These are phyloP conservation scores for Adansonia gregorii DNA, from an alignment of 441 rosid species.

Conservation along the genomic window DNA sequence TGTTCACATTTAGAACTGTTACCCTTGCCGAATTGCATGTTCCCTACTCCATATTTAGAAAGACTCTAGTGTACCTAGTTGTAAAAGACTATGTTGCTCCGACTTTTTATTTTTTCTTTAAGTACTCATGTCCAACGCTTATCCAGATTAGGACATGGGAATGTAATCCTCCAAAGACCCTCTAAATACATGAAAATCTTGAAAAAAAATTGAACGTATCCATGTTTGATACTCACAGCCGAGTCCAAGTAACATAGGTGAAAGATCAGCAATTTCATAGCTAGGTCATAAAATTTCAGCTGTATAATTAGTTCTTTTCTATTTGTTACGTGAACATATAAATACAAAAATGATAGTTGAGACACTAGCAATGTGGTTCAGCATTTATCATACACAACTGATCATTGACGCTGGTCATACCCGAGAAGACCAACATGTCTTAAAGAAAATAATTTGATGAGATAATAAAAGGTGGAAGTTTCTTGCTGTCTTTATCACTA, in stretches of 20 bases:
- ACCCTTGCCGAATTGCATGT: not conserved
- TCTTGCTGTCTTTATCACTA: not conserved
- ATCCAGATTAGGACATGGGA: too few species aligned
- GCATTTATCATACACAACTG: not conserved
- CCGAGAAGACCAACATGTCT: too few species aligned
- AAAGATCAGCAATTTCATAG: not conserved
- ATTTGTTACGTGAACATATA: not conserved
- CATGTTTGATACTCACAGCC: not conserved
- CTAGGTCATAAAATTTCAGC: conserved; percentile 1
- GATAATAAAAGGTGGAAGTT: not conserved
- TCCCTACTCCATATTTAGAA: not conserved
- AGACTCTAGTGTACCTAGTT: not conserved
- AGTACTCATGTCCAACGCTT: too few species aligned
- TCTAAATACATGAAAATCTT: too few species aligned
- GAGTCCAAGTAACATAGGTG: too few species aligned
- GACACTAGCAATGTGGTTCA: not conserved
- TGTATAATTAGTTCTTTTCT: not conserved
- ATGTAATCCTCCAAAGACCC: too few species aligned
- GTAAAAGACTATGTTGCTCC: too few species aligned
- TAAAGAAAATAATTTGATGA: not conserved
- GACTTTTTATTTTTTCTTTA: too few species aligned
- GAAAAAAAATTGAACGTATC: too few species aligned
- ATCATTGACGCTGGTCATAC: not conserved
- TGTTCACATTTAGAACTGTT: not conserved
- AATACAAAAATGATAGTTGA: not conserved